Percentiles rank a stretch among this genome's conserved stretches.
These are phyloP conservation scores for Boletus vermiculosoides DNA, from an alignment of 768 basidiomycete genomes.

Conservation along the genomic window DNA sequence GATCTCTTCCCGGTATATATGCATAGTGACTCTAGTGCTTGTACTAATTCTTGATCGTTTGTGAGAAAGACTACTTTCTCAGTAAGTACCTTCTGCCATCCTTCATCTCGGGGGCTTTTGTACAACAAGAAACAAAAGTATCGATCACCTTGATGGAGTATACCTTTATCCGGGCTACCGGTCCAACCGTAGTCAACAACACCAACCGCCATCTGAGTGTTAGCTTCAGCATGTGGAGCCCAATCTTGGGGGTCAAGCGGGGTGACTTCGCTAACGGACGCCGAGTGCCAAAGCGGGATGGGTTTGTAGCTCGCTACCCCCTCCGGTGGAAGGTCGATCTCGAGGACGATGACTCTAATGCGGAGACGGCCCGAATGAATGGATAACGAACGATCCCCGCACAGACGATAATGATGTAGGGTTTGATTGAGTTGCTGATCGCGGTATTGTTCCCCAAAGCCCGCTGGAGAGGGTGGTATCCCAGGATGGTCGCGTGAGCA, in stretches of 20 bases:
- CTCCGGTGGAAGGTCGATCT: background rate
- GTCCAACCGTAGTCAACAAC: constrained; percentile 24
- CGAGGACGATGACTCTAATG: constrained; percentile 12
- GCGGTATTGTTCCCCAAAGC: constrained; percentile 7
- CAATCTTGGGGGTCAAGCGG: background rate
- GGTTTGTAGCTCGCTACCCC: background rate
- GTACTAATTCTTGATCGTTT: constrained; percentile 6
- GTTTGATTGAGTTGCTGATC: constrained; percentile 3
- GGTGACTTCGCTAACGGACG: constrained; percentile 7
- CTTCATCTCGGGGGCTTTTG: background rate
- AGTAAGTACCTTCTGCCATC: constrained; percentile 13
- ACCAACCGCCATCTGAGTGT: constrained; percentile 15
- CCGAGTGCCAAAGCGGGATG: background rate
- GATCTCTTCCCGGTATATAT: background rate
- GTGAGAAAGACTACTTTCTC: constrained; percentile 20
- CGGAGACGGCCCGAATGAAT: constrained; percentile 1
- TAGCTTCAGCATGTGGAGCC: background rate
- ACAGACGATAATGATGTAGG: constrained; percentile 18
- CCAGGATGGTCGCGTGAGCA: constrained; percentile 5
- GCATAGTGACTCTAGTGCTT: constrained; percentile 2
- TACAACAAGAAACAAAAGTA: constrained; percentile 23
- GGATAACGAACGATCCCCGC: constrained; percentile 21
- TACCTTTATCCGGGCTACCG: constrained; percentile 9
- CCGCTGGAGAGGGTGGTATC: constrained; percentile 14
- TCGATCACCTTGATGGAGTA: background rate